These are phyloP conservation scores for Saturnispora serradocipensis DNA, from an alignment of 805 yeast genomes.

Conservation along the genomic window DNA sequence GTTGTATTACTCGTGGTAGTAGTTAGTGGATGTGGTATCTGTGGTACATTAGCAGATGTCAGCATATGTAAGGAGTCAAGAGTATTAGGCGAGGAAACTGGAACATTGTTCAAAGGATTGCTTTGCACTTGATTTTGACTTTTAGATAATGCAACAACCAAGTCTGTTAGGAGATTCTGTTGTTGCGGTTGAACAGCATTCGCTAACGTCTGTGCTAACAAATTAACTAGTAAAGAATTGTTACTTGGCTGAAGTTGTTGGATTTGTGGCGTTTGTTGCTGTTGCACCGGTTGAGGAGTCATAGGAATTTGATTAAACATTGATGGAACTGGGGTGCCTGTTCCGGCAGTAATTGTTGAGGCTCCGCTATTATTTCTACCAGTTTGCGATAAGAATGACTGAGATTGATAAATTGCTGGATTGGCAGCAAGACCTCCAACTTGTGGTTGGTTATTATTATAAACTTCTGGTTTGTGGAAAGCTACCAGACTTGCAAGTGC, in stretches of 20 bases:
- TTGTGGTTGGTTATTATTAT: neutral
- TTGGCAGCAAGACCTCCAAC: slow-evolving; percentile 2
- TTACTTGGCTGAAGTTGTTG: slow-evolving; percentile 8
- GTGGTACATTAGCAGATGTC: neutral
- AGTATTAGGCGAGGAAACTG: neutral
- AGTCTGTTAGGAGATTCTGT: slow-evolving; percentile 5
- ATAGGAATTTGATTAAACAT: neutral
- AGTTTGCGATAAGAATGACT: slow-evolving; percentile 1
- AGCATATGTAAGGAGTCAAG: neutral
- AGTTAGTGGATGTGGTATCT: neutral
- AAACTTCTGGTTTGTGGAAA: slow-evolving; percentile 37
- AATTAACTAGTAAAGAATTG: slow-evolving; percentile 8
- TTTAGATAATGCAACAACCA: slow-evolving; percentile 3
- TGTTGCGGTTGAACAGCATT: slow-evolving; percentile 11
- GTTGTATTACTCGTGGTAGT: neutral
- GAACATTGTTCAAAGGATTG: neutral
- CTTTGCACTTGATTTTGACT: neutral
- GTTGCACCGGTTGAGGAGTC: slow-evolving; percentile 5
- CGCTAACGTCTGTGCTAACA: slow-evolving; percentile 10
- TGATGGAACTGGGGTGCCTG: neutral
- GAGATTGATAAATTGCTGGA: slow-evolving; percentile 2
- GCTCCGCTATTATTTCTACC: slow-evolving; percentile 2
- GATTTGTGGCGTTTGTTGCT: slow-evolving; percentile 6
- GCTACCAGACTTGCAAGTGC: slow-evolving; percentile 66
- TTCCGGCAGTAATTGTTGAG: slow-evolving; percentile 4